Evolutionary conservation across 148 eudicot species (phyloP), one percentile per base, ranked within the genome.

Genomic region (Nyssa sinensis): DNA sequence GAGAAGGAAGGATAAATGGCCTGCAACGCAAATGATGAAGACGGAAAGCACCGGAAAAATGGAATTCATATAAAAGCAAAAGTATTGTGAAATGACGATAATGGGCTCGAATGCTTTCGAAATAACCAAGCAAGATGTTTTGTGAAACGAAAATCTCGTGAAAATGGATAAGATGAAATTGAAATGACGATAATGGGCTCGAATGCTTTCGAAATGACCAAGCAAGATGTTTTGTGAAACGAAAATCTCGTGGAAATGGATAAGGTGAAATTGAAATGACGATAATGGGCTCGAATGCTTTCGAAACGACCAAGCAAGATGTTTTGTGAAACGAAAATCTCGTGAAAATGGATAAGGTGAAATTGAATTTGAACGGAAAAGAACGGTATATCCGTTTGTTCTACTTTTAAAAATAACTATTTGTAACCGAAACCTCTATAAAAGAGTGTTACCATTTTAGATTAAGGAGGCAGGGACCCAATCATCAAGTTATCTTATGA

Each of bases 191-290:
- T 44, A 61, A 66, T 59, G 67, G 69, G 62, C 73, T 34, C 21
- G 64, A 33, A 27, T 21, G 19, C 12, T 68, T 68, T 28, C 77
- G 63, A 25, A 66, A n/a, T 44, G 76, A 17, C 73, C n/a, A 60
- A 32, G 47, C 24, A 49, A 71, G 60, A 19, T 62, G 67, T 62
- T 19, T 7, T 39, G 9, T 7, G 28, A 27, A 25, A 55, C 60
- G 67, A 39, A 28, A 64, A n/a, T 8, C 21, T 16, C 53, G 77
- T 19, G 68, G 24, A n/a, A n/a, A n/a, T 34, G 79, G 62, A 76
- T 76, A 32, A 60, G 71, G 66, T 5, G 58, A 69, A 70, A 51
- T n/a, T 28, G 49, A 75, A 80, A 75, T 76, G 74, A 80, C 83
- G 64, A 35, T 44, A 61, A 66, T 59, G 67, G 69, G 62, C 73